Conservation (phyloP, 2,329 filamentous ascomycete species). For the Scytalidium sp. region DNA sequence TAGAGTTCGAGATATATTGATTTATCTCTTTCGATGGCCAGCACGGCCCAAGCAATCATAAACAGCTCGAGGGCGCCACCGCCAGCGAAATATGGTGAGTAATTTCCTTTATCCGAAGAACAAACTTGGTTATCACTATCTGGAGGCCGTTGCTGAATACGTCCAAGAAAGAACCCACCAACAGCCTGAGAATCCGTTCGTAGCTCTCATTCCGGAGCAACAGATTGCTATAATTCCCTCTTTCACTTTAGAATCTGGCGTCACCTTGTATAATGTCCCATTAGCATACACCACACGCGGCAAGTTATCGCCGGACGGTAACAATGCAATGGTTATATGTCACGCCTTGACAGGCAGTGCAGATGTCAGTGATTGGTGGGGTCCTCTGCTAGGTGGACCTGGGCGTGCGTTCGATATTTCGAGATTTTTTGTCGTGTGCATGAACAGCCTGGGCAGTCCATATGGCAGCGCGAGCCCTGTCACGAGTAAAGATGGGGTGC, state of each 20-base stretch:
- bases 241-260: slow-evolving; percentile 91
- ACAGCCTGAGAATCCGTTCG: slow-evolving; percentile 91
- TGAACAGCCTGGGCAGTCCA: slow-evolving; percentile 82
- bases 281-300: slow-evolving; percentile 67
- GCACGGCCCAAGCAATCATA: not conserved
- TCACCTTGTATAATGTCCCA: slow-evolving; percentile 72
- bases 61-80: not conserved
- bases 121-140: no score
- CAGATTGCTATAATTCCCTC: slow-evolving; percentile 81
- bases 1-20: no score
- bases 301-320: slow-evolving; percentile 52
- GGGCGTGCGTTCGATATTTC: slow-evolving; percentile 79
- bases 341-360: slow-evolving; percentile 84
- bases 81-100: not conserved
- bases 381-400: slow-evolving; percentile 72
- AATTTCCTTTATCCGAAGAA: slow-evolving; percentile 19
- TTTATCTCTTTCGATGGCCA: not conserved
- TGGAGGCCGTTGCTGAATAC: not conserved
- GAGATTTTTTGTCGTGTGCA: slow-evolving; percentile 80
- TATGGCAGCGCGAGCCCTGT: slow-evolving; percentile 87
- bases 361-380: slow-evolving; percentile 88
- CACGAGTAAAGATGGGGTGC: slow-evolving; percentile 81
- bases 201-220: slow-evolving; percentile 82
- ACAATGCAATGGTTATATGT: slow-evolving; percentile 75
- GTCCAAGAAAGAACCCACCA: slow-evolving; percentile 58